Conservation (phyloP, 495 filamentous ascomycete genomes). For the Mycothermus thermophilus region DNA sequence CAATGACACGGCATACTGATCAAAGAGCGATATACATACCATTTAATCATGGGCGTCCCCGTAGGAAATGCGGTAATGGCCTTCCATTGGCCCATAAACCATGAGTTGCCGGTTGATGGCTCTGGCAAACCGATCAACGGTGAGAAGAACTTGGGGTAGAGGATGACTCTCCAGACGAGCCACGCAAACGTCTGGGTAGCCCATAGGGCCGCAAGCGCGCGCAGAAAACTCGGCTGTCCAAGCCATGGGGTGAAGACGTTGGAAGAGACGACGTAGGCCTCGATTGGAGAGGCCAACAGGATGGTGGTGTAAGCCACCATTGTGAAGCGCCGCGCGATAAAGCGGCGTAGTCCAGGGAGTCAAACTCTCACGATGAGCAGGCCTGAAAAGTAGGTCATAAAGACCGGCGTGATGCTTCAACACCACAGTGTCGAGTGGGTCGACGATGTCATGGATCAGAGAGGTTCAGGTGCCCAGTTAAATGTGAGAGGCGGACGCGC, state of each 20-base stretch:
- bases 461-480: too few relatives aligned
- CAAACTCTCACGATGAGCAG: too few relatives aligned
- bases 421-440: too few relatives aligned
- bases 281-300: constrained; percentile 13
- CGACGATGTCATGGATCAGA: too few relatives aligned
- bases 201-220: constrained; percentile 15
- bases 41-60: constrained; percentile 48
- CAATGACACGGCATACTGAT: neutral
- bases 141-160: constrained; percentile 63
- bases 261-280: constrained; percentile 22
- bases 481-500: too few relatives aligned
- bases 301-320: constrained; percentile 15
- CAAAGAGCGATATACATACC: constrained; percentile 23
- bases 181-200: constrained; percentile 15
- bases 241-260: constrained; percentile 15
- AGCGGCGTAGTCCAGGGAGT: too few relatives aligned
- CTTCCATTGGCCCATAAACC: constrained; percentile 41
- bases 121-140: constrained; percentile 52
- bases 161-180: constrained; percentile 36
- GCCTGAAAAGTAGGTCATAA: too few relatives aligned
- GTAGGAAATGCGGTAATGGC: constrained; percentile 43
- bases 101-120: constrained; percentile 31
- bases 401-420: too few relatives aligned
- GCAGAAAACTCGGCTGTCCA: constrained; percentile 9
- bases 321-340: neutral